Conservation (phyloP, 2,329 filamentous ascomycete species). For the Colletotrichum sidae region DNA sequence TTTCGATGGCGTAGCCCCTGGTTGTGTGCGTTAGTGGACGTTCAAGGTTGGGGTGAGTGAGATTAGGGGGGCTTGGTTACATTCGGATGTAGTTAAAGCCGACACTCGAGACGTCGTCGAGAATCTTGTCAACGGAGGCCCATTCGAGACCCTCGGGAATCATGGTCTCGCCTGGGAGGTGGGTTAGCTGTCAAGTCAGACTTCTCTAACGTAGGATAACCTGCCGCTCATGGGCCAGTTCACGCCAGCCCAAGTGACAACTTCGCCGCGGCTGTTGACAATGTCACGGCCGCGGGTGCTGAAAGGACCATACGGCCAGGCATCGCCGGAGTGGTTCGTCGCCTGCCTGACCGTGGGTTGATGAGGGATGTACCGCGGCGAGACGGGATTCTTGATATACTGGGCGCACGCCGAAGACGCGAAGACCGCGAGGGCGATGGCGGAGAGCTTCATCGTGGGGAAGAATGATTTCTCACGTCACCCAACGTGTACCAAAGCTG, state of each 20-base stretch:
- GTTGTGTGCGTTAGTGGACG: conserved; percentile 6
- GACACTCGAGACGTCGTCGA: conserved; percentile 60
- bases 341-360: conserved; percentile 15
- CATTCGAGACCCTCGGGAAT: conserved; percentile 68
- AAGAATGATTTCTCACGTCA: conserved; percentile 10
- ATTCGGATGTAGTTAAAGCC: conserved; percentile 67
- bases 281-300: conserved; percentile 51
- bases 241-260: conserved; percentile 57
- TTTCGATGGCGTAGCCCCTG: conserved; percentile 65
- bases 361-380: conserved; percentile 15
- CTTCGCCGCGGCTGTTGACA: conserved; percentile 49
- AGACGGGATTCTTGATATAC: conserved; percentile 23
- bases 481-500: conserved; percentile 14
- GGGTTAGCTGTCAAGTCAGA: conserved; percentile 62
- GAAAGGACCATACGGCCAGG: conserved; percentile 51
- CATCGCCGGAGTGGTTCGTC: conserved; percentile 19
- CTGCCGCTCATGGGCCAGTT: conserved; percentile 68
- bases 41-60: not conserved
- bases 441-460: conserved; percentile 23
- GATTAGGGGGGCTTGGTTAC: not conserved
- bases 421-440: conserved; percentile 24
- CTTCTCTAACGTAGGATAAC: conserved; percentile 53
- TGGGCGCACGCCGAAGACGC: conserved; percentile 30
- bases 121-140: conserved; percentile 60
- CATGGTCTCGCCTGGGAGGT: conserved; percentile 66